A percentile compares a stretch with the other conserved stretches of the same genome.
Conservation (phyloP, 192 early-diverging fungal genomes). For the Chytriomyces hyalinus region DNA sequence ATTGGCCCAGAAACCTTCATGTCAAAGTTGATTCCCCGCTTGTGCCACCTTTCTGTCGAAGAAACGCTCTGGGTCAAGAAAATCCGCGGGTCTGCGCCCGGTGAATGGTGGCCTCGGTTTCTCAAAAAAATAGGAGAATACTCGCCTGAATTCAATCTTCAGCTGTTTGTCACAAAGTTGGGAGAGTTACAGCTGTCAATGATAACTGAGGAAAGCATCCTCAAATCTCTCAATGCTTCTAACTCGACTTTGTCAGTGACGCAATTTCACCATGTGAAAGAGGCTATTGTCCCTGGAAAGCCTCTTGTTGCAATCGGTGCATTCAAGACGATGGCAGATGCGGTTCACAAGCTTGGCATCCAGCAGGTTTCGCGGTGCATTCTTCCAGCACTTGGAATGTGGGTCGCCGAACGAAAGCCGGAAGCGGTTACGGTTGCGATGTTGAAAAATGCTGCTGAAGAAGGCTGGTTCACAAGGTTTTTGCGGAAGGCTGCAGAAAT, state of each 20-base stretch:
- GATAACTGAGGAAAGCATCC: constrained; percentile 8
- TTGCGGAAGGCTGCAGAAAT: not conserved
- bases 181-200: not conserved
- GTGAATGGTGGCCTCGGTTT: constrained; percentile 27
- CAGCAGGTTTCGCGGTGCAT: not conserved
- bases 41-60: constrained; percentile 1
- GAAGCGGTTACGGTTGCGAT: constrained; percentile 2
- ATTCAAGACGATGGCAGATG: constrained; percentile 25
- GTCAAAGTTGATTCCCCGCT: not conserved
- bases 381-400: constrained; percentile 15
- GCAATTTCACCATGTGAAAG: constrained; percentile 19
- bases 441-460: not conserved
- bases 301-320: constrained; percentile 18
- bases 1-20: constrained; percentile 16
- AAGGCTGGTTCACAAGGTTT: constrained; percentile 22
- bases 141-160: constrained; percentile 22
- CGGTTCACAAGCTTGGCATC: constrained; percentile 17
- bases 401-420: constrained; percentile 17
- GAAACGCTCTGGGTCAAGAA: constrained; percentile 21
- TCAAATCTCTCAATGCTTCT: constrained; percentile 1
- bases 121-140: constrained; percentile 9
- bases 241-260: not conserved
- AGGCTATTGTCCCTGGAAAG: constrained; percentile 29
- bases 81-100: constrained; percentile 17
- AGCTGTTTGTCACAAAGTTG: constrained; percentile 14